Evolutionary conservation across 2,329 filamentous ascomycete genomes (phyloP).

Genomic region (Diaporthe velutina): DNA sequence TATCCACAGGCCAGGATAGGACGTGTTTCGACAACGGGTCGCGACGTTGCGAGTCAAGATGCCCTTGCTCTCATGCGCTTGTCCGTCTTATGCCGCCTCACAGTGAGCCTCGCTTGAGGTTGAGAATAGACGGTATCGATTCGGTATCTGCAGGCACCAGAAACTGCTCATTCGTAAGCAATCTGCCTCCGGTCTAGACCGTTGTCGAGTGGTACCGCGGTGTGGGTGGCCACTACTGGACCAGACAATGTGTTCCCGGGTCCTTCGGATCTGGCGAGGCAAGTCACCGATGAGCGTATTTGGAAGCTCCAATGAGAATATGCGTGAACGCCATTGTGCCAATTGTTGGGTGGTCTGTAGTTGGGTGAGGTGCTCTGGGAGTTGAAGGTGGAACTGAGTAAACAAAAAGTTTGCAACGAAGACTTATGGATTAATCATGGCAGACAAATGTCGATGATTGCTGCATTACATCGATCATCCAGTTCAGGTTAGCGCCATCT

Average conservation of each 20-base stretch:
- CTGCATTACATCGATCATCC: conserved; percentile 1
- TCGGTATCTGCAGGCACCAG: background rate
- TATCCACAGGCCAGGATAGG: conserved; percentile 27
- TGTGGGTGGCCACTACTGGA: background rate
- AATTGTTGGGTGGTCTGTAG: background rate
- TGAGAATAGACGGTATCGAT: background rate
- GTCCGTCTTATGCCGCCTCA: background rate
- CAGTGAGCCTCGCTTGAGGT: conserved; percentile 23
- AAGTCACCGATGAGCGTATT: background rate
- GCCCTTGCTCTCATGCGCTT: conserved; percentile 11
- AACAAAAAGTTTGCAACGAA: background rate
- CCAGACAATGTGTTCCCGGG: background rate
- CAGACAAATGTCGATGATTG: conserved; percentile 13
- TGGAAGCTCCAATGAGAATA: background rate
- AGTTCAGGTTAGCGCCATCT: conserved; percentile 16
- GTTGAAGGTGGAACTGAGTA: background rate
- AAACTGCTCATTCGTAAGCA: background rate
- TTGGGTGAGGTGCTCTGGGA: background rate
- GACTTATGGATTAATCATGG: background rate
- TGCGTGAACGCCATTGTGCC: background rate
- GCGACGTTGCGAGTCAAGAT: conserved; percentile 36
- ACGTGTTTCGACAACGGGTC: conserved; percentile 35
- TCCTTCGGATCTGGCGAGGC: background rate
- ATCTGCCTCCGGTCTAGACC: background rate
- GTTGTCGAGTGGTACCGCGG: background rate